Percentiles rank a stretch among this genome's conserved stretches.
These are phyloP conservation scores for Trichosporon faecale DNA, from an alignment of 1,284 basidiomycete genomes.

Conservation along the genomic window DNA sequence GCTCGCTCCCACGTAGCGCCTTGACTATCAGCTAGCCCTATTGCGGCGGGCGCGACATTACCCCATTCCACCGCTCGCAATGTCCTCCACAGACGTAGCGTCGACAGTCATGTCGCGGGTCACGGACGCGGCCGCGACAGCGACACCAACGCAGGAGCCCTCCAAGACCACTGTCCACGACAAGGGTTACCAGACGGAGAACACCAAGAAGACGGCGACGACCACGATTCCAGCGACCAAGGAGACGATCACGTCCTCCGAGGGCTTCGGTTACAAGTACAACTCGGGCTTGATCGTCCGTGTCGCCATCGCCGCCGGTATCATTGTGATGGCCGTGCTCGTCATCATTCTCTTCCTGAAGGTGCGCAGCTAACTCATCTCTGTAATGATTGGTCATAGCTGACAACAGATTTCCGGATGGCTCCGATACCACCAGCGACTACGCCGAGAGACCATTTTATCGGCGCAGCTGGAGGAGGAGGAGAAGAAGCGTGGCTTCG, in stretches of 20 bases:
- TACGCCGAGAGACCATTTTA: conserved; percentile 34
- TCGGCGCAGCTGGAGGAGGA: conserved; percentile 32
- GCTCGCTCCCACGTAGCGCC: neutral
- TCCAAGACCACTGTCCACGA: neutral
- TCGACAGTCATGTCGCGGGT: conserved; percentile 1
- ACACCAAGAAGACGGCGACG: neutral
- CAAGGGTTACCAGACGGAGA: neutral
- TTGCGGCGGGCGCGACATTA: neutral
- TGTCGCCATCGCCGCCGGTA: conserved; percentile 43
- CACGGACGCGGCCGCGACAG: no score
- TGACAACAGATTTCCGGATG: conserved; percentile 39
- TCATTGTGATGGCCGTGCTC: conserved; percentile 42
- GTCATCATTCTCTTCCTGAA: conserved; percentile 43
- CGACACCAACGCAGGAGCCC: neutral
- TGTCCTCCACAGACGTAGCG: neutral
- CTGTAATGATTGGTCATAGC: neutral
- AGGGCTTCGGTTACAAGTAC: conserved; percentile 31
- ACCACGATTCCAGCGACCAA: neutral
- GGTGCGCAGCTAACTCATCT: conserved; percentile 34
- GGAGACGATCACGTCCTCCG: conserved; percentile 16
- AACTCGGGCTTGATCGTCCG: conserved; percentile 42
- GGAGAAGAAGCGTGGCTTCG: conserved; percentile 42
- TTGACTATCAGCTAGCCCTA: neutral
- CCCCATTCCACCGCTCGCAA: neutral
- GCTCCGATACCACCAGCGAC: conserved; percentile 39